Evolutionary conservation across 306 rosid genomes (phyloP).

Genomic region (Cucurbita moschata): DNA sequence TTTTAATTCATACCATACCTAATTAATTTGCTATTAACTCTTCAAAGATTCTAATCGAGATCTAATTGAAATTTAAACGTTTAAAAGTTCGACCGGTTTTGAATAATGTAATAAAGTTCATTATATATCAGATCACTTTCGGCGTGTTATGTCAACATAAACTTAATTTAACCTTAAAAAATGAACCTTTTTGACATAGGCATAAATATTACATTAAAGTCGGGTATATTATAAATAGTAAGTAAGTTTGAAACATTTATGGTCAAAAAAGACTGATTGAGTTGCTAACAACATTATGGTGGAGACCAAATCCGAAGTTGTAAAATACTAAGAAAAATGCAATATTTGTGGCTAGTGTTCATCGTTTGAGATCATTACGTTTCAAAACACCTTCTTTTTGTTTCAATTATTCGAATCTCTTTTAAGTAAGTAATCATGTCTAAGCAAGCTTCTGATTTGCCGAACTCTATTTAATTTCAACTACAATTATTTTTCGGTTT

Average conservation of each 20-base stretch:
- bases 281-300: neutral
- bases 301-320: neutral
- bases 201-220: neutral
- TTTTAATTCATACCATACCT: constrained; percentile 4
- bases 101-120: neutral
- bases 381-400: neutral
- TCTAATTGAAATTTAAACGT: neutral
- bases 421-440: neutral
- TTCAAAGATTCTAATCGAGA: neutral
- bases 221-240: neutral
- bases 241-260: neutral
- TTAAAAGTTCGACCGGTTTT: neutral
- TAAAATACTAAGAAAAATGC: neutral
- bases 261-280: neutral
- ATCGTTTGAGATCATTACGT: neutral
- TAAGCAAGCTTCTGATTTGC: neutral
- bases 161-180: neutral
- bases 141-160: neutral
- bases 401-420: neutral
- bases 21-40: neutral
- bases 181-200: neutral
- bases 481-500: neutral
- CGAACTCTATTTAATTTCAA: neutral
- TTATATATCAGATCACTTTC: neutral
- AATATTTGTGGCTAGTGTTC: neutral